phyloP scores from a whole-genome alignment of 257 asterid genomes.

The Hygrophila difformis region DNA sequence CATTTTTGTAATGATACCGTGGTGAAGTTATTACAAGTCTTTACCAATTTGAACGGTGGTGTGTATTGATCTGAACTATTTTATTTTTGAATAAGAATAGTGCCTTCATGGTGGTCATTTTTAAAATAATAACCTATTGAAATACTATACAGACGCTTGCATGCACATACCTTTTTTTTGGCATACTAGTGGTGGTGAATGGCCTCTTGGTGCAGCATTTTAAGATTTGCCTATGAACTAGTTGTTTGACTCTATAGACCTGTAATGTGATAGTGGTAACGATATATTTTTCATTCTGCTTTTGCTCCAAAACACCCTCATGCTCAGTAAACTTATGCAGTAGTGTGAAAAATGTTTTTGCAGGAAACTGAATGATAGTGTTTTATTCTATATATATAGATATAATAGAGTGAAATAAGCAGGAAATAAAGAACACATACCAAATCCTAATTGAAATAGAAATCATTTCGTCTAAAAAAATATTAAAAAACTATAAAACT shows the following conservation, averaged over 20 bases:
- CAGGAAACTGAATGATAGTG: too few species aligned
- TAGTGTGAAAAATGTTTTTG: too few species aligned
- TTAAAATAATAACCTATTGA: not conserved
- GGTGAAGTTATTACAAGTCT: slow-evolving; percentile 8
- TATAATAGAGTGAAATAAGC: too few species aligned
- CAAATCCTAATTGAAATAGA: too few species aligned
- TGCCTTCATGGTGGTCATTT: not conserved
- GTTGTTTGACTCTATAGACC: not conserved
- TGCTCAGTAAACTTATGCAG: too few species aligned
- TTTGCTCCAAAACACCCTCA: too few species aligned
- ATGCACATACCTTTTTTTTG: not conserved
- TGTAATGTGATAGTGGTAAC: not conserved
- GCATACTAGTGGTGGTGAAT: slow-evolving; percentile 1
- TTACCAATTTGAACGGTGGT: slow-evolving; percentile 14
- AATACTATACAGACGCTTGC: not conserved
- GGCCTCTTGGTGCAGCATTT: slow-evolving; percentile 10
- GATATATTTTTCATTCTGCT: too few species aligned
- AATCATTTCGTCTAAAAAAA: too few species aligned
- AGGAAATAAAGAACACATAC: too few species aligned
- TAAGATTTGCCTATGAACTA: not conserved
- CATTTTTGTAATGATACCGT: not conserved
- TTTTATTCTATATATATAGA: too few species aligned
- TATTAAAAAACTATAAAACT: too few species aligned
- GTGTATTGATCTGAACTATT: slow-evolving; percentile 5
- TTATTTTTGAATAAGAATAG: not conserved